Base-by-base conservation (phyloP, 1,284 basidiomycete genomes). In the Moniliophthora roreri region DNA sequence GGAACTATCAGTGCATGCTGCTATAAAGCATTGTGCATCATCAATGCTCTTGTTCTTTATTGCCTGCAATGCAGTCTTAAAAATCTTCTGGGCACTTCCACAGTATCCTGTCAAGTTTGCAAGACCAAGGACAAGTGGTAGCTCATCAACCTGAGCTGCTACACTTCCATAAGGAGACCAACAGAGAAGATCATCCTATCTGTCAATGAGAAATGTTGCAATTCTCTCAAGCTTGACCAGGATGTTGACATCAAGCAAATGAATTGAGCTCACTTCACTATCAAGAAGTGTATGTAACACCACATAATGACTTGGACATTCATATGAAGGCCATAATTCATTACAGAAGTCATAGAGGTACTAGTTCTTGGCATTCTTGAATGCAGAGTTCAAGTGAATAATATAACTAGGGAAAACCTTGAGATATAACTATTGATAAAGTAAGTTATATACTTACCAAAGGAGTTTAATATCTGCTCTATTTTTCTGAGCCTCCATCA, bases 1-100 rank as follows among this genome's bases (percentile, higher is more conserved):
- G 0, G 62, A 61, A 48, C 63, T 64, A 48, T 64, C 58, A 1
- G 61, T 65, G 1, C 58, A 62, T 4, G 41, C 21, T 7, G 20
- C 20, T 4, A 44, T 44, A 20, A 44, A 44, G 11, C 21, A 21
- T 20, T 44, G 13, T 4, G 20, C 41, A 4, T 44, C 21, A 3
- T 24, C 41, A 24, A 44, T 15, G 21, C 41, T 20, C 41, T 21
- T 44, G 13, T 15, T 15, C 13, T 44, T 24, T 6, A 44, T 44
- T 15, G 15, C 16, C 13, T 44, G 13, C 6, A 44, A 11, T 10
- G 41, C 41, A 15, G 21, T 44, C 21, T 44, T 9, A 23, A 44
- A 23, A 44, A 44, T 23, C 20, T 20, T 21, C 16, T 44, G 13
- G 13, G 41, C 41, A 21, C 11, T 21, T 3, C 41, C 41, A 13